Evolutionary conservation across 768 basidiomycete species (phyloP), one percentile per base, ranked within the genome.

Genomic region (Lepiota venenata): DNA sequence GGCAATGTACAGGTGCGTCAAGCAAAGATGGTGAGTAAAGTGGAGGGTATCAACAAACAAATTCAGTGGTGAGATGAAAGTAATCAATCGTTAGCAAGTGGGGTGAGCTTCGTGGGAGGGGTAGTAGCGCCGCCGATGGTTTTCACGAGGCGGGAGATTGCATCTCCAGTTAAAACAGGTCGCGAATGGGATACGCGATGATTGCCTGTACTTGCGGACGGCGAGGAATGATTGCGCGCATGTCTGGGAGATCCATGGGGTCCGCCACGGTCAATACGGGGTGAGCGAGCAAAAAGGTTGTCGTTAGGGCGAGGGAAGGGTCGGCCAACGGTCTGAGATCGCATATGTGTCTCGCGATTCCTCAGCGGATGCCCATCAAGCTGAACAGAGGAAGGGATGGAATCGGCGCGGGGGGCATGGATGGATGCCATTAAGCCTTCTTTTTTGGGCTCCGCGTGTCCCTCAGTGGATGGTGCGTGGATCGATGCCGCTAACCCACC

Each of bases 141-240:
- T 59, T 80, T 76, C 22, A 82, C 83, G 29, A 91, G 66, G 54
- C 75, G 74, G 11, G 87, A 83, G 47, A 89, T 78, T 2, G 87
- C 89, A 47, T 85, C 87, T 11, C 76, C 83, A 4, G 85, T 86
- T 60, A 91, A 79, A 41, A 91, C 76, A n/a, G 89, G 89, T 9
- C 89, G 78, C 59, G 74, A 61, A 32, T 60, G 63, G 27, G 55
- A 42, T 32, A 11, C 10, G 11, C 47, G 47, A 35, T 47, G 77
- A 70, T 64, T 51, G 56, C 63, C 52, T 4, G 64, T 60, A 41
- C 74, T 67, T 1, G 72, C 64, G 45, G 83, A 79, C 12, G 85
- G 84, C 7, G 86, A 77, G 0, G 88, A 89, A 58, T 85, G 86
- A 40, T 83, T 86, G 38, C 87, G 82, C 5, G 75, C 63, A 61